Evolutionary conservation across 495 filamentous ascomycete genomes (phyloP), one percentile per base, ranked within the genome.

Genomic region (Acidiella bohemica): DNA sequence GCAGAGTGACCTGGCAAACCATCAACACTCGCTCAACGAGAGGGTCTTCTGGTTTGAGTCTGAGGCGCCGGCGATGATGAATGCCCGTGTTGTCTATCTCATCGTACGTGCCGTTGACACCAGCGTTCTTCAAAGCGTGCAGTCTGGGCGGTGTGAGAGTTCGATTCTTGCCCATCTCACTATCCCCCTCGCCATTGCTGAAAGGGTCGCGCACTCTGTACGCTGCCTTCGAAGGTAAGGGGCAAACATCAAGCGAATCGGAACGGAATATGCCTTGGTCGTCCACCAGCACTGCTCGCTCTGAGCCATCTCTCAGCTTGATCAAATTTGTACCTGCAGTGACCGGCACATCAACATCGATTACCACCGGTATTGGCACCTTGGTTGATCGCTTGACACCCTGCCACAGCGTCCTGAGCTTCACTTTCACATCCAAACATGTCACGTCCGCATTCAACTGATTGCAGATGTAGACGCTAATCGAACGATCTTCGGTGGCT

Each of bases 391-490:
- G 7, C 12, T 3, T 3, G 1, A 37, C 9, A 25, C 35, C 39
- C 0, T 37, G 43, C 43, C 44, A 47, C 12, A 51, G 24, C 4
- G n/a, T 2, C 10, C 48, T 24, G 2, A 30, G 32, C 39, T 46
- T 47, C 13, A 51, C 24, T 20, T 18, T 13, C 9, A 51, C 5
- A 20, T 32, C 18, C 4, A 51, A 10, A n/a, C 17, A 14, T 10
- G 18, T 18, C 11, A 53, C 14, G 13, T 42, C 35, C 13, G 34
- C 25, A 7, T 18, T 47, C 7, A 4, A 8, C 31, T 23, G 16
- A n/a, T 53, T 27, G 17, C 39, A 42, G n/a, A 53, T 30, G 14
- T 40, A 50, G 1, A 53, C n/a, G 8, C 41, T 36, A 26, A 53
- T 6, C 7, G 24, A 17, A 8, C 35, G 11, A 14, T 47, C 42